phyloP scores from a whole-genome alignment of 345 rosid genomes.

The Microthlaspi erraticum region DNA sequence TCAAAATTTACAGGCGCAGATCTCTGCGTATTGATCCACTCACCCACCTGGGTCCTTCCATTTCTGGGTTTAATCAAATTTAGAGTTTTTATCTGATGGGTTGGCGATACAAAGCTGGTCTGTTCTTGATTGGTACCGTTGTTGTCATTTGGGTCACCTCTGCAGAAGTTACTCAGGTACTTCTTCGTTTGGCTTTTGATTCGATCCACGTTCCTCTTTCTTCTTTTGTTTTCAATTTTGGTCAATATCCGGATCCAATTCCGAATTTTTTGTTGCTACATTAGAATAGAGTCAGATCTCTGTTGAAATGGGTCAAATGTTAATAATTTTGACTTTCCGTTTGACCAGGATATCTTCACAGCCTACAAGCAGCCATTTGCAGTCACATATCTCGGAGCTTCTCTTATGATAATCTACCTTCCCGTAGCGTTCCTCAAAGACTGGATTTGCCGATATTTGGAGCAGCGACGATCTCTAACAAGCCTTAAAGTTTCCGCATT shows the following conservation, averaged over 20 bases:
- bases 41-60: neutral
- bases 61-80: conserved; percentile 12
- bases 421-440: conserved; percentile 92
- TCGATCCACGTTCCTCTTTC: neutral
- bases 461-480: conserved; percentile 55
- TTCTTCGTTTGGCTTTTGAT: neutral
- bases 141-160: conserved; percentile 94
- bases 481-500: conserved; percentile 52
- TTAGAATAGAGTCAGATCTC: conserved; percentile 38
- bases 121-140: conserved; percentile 83
- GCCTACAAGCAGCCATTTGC: conserved; percentile 98
- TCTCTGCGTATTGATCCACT: conserved; percentile 36
- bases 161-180: conserved; percentile 91
- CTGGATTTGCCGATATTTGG: conserved; percentile 64
- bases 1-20: conserved; percentile 18
- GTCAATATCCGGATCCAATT: conserved; percentile 23
- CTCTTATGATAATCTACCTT: conserved; percentile 96
- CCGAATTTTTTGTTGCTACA: neutral
- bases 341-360: conserved; percentile 81
- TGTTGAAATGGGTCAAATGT: conserved; percentile 7
- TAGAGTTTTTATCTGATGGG: conserved; percentile 52
- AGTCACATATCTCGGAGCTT: conserved; percentile 98
- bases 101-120: conserved; percentile 87
- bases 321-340: conserved; percentile 19
- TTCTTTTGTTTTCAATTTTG: conserved; percentile 3